Base-by-base conservation (phyloP, 2,329 filamentous ascomycete species). In the Daldinia sp. region DNA sequence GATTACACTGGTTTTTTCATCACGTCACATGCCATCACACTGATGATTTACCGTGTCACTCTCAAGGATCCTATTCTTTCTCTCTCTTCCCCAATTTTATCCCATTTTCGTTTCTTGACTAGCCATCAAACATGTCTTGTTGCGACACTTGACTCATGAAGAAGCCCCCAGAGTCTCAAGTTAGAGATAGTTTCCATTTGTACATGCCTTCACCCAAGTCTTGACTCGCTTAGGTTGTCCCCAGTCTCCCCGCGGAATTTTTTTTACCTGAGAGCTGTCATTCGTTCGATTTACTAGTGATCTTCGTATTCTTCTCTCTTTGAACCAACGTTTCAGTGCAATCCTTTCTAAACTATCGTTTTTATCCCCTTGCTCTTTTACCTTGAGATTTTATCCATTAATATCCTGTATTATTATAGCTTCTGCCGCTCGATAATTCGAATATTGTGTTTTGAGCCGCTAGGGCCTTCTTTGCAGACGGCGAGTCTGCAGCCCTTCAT, bases 181-280 rank as follows among this genome's bases (percentile, higher is more conserved):
- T 57, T 50, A 64, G 64, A 66, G 43, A 57, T 41, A 48, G n/a
- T 35, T 58, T 43, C 56, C 58, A 58, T 61, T 57, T 66, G 56
- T 63, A 62, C 29, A 51, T 56, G 58, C 35, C 17, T 56, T 15
- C 23, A 43, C 37, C 41, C 29, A 41, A 25, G 35, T 48, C 43
- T 62, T 50, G 51, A 51, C 61, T 58, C 48, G 34, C 49, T 27
- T 30, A 64, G 47, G 37, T 63, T 58, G n/a, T 68, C 58, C 59
- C 66, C 58, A 66, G 63, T 64, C 55, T 56, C 37, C 58, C 56
- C 37, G 15, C 62, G 61, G 59, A 66, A 67, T 68, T 66, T 70
- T 66, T 70, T 70, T 66, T 66, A 68, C 64, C 47, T 67, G 57
- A 61, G 56, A 58, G 53, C 53, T 65, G 43, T 58, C 66, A 63